phyloP scores from a whole-genome alignment of 2,329 filamentous ascomycete species.

The Hypoxylon sp. region DNA sequence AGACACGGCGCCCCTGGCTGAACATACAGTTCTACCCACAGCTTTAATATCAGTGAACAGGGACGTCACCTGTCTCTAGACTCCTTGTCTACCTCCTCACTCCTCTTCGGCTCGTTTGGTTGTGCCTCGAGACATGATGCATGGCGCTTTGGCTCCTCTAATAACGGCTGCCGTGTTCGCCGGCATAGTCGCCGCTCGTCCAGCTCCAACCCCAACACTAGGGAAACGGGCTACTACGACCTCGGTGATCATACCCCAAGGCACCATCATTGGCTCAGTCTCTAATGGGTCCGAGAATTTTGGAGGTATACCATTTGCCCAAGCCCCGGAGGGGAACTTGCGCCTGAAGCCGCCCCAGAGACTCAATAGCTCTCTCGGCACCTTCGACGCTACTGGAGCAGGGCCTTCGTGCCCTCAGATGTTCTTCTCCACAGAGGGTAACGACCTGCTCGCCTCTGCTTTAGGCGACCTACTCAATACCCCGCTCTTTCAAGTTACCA shows the following conservation, averaged over 20 bases:
- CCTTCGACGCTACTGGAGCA: conserved; percentile 68
- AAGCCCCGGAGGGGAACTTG: conserved; percentile 74
- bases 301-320: conserved; percentile 80
- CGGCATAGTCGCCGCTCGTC: conserved; percentile 42
- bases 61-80: neutral
- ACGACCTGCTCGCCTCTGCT: conserved; percentile 56
- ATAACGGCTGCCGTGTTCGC: conserved; percentile 31
- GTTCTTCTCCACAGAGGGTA: conserved; percentile 62
- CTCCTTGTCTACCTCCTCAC: neutral
- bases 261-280: conserved; percentile 50
- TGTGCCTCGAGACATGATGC: conserved; percentile 29
- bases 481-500: conserved; percentile 68
- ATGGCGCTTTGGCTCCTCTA: conserved; percentile 24
- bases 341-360: conserved; percentile 77
- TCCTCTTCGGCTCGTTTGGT: neutral
- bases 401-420: conserved; percentile 80
- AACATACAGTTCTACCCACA: neutral
- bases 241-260: conserved; percentile 47
- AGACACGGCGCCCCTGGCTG: conserved; percentile 5
- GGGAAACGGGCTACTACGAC: conserved; percentile 43
- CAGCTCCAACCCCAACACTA: conserved; percentile 38
- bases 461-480: conserved; percentile 65
- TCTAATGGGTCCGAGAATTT: conserved; percentile 70
- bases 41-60: conserved; percentile 3
- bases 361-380: conserved; percentile 68